Base-by-base conservation (phyloP, 139 green algal genomes). In the Closterium sp. region DNA sequence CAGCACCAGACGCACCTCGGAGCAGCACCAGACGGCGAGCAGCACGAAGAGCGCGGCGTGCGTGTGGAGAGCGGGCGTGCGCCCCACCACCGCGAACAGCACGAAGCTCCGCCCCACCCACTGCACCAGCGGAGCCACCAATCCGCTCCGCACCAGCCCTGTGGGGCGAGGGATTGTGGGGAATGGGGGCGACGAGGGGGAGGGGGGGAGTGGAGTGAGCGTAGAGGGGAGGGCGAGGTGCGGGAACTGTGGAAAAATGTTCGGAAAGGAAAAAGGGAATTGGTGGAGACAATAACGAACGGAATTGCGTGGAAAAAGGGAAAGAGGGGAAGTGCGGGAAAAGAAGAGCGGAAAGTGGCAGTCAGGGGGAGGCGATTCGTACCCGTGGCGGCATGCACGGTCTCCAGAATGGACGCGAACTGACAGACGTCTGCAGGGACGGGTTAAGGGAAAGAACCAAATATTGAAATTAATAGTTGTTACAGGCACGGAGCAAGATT, bases 141-240 rank as follows among this genome's bases (percentile, higher is more conserved):
- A 38, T 28, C 89, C 89, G 84, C 89, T 91, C 29, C 62, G 89
- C 73, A 91, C 89, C 34, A 91, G 22, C 30, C 89, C 89, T 91
- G 89, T 4, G 62, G 9, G 62, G 17, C 38, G 50, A 79, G 13
- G 17, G 62, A 13, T 0, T 13, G 62, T 1, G 62, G 62, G 62
- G 13, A 79, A 79, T 79, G 62, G 62, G 19, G 45, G 17, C 1
- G 62, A 79, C 13, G 62, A 79, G 62, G 62, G 62, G 62, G 2
- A 79, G 62, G 10, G 13, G 17, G 62, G 2, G 2, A 79, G 17
- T 3, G 62, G 62, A 24, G 17, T 79, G 62, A 6, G 62, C 1
- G 62, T 13, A 6, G 17, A 79, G 0, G 62, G 62, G 62, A 79
- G 17, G 19, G 13, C 50, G 17, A 70, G 50, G 50, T 1, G 4